A percentile compares a stretch with the other conserved stretches of the same genome.
phyloP scores from a whole-genome alignment of 176 grass and related monocot species.

The Triticum dicoccoides region DNA sequence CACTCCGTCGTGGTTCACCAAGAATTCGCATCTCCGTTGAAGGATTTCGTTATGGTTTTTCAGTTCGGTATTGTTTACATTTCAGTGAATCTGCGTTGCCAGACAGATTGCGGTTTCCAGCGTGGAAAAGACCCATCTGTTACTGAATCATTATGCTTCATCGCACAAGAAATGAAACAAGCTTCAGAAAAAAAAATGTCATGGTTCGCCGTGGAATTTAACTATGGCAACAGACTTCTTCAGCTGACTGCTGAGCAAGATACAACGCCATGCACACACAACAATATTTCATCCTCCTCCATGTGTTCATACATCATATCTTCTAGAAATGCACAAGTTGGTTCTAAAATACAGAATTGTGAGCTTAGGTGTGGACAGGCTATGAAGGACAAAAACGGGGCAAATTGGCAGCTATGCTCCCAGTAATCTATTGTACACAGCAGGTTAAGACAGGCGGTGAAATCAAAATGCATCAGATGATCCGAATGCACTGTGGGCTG shows the following conservation, averaged over 20 bases:
- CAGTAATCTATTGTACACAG: conserved; percentile 17
- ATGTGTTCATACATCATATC: background rate
- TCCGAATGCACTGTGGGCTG: conserved; percentile 14
- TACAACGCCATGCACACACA: background rate
- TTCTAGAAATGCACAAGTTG: too few relatives aligned
- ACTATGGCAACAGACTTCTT: background rate
- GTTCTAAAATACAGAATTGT: background rate
- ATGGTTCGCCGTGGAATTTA: background rate
- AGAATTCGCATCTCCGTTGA: too few relatives aligned
- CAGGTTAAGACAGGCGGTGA: background rate
- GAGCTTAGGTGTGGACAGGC: background rate
- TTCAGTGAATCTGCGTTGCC: too few relatives aligned
- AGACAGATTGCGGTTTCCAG: background rate
- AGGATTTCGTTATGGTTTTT: too few relatives aligned
- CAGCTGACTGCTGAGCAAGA: background rate
- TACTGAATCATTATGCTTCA: background rate
- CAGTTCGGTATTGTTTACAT: background rate
- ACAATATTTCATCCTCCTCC: background rate
- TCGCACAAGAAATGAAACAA: background rate
- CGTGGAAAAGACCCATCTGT: background rate
- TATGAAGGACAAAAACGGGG: background rate
- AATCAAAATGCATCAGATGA: conserved; percentile 16
- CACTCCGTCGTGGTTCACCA: background rate
- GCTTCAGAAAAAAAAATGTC: background rate
- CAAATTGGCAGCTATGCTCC: background rate